Evolutionary conservation across 805 yeast species (phyloP), one percentile per base, ranked within the genome.

Genomic region (Yarrowia hollandica): DNA sequence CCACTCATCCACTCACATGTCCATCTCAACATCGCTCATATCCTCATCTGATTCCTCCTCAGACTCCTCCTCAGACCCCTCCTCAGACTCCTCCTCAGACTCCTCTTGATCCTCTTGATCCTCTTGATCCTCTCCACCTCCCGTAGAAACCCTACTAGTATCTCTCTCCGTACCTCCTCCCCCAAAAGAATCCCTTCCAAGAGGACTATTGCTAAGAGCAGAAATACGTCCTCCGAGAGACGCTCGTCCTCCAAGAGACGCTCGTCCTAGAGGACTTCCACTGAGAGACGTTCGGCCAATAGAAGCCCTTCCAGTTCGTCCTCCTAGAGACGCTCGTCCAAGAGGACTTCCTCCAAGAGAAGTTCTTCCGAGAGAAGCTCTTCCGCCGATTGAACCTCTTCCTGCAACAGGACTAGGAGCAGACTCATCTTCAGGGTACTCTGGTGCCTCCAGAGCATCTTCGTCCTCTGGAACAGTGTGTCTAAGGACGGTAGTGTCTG

Each of bases 1-100:
- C n/a, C n/a, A n/a, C n/a, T n/a, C n/a, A n/a, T n/a, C n/a, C n/a
- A n/a, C 4, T 25, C 19, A 42, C 33, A 8, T 16, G 7, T 16
- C 54, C 37, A 28, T 44, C 37, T 44, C 54, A 3, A 30, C 37
- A n/a, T 44, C 54, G n/a, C 37, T 44, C 26, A n/a, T n/a, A n/a
- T 18, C 28, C 14, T 46, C 38, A 18, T 10, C 11, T 28, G 30
- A 26, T 2, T 48, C 55, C 5, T 14, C 10, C 30, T 31, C 55
- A n/a, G n/a, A n/a, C 28, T 48, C 34, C 15, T 33, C 28, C 8
- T 19, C 19, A 3, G 7, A 25, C 2, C 8, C 12, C 14, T 28
- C 37, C 37, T 44, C 44, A n/a, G n/a, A n/a, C 28, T 48, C 34
- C 15, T 33, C 28, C 8, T 19, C 19, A 3, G 7, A 25, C 2